These are phyloP conservation scores for Ogataea angusta DNA, from an alignment of 805 yeast genomes.

Conservation along the genomic window DNA sequence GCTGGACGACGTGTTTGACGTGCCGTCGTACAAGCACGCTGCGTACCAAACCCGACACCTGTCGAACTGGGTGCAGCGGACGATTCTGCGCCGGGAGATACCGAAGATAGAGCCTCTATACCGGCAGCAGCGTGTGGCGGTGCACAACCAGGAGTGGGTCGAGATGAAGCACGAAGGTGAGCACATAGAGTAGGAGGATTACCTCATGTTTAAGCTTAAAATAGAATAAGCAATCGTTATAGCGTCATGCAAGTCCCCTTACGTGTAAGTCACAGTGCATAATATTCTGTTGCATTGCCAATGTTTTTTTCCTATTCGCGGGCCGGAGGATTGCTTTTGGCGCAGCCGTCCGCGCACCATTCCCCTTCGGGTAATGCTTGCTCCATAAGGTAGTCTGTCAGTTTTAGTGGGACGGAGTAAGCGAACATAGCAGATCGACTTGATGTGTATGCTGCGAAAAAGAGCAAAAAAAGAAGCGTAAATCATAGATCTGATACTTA, in stretches of 20 bases:
- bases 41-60: conserved; percentile 39
- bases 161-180: conserved; percentile 50
- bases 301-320: neutral
- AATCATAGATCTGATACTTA: conserved; percentile 6
- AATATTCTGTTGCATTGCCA: neutral
- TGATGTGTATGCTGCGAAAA: neutral
- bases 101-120: conserved; percentile 54
- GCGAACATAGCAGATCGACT: conserved; percentile 1
- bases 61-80: conserved; percentile 42
- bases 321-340: conserved; percentile 1
- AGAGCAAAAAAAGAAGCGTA: conserved; percentile 1
- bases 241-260: conserved; percentile 5
- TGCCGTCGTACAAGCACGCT: conserved; percentile 56
- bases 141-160: conserved; percentile 60
- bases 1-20: conserved; percentile 68
- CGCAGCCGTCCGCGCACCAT: conserved; percentile 2
- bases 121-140: conserved; percentile 55
- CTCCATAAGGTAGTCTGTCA: conserved; percentile 4
- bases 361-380: neutral
- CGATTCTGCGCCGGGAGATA: conserved; percentile 47
- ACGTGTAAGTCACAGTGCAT: neutral
- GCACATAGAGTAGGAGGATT: conserved; percentile 41
- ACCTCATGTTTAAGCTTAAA: conserved; percentile 1
- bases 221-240: conserved; percentile 7
- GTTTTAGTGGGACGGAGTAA: conserved; percentile 3